phyloP scores from a whole-genome alignment of 148 eudicot genomes.

The Amaranthus cruentus region DNA sequence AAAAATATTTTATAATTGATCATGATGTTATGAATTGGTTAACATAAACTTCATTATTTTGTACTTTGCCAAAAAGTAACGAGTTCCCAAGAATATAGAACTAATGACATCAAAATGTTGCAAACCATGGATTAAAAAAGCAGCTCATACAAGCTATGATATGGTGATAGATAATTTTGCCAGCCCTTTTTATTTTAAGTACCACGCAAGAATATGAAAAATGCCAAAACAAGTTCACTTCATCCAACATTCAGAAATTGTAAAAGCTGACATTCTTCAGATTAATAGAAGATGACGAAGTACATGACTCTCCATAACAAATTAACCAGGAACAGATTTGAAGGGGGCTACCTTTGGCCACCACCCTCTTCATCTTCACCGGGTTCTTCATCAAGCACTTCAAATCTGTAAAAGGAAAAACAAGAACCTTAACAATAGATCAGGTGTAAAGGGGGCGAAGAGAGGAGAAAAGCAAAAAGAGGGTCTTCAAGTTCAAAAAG shows the following conservation, averaged over 20 bases:
- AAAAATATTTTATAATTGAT: not conserved
- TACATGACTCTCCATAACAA: slow-evolving; percentile 20
- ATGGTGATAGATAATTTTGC: not conserved
- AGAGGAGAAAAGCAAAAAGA: not conserved
- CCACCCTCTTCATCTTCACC: slow-evolving; percentile 93
- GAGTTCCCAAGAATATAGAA: not conserved
- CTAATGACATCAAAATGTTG: not conserved
- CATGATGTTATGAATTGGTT: not conserved
- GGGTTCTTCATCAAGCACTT: slow-evolving; percentile 92
- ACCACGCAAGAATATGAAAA: not conserved
- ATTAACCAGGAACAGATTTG: slow-evolving; percentile 18
- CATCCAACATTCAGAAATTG: not conserved
- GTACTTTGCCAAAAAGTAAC: not conserved
- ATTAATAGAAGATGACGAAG: slow-evolving; percentile 15
- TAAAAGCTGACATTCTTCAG: slow-evolving; percentile 12
- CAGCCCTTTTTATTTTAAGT: not conserved
- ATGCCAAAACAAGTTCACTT: not conserved
- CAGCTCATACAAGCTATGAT: slow-evolving; percentile 3
- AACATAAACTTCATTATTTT: not conserved
- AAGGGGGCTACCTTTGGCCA: slow-evolving; percentile 64
- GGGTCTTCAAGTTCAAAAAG: not conserved
- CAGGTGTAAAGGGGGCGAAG: not conserved
- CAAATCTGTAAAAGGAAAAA: slow-evolving; percentile 45
- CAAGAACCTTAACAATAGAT: not conserved
- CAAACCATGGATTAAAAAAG: not conserved